Base-by-base conservation (phyloP, 495 filamentous ascomycete genomes). In the Daldinia caldariorum region DNA sequence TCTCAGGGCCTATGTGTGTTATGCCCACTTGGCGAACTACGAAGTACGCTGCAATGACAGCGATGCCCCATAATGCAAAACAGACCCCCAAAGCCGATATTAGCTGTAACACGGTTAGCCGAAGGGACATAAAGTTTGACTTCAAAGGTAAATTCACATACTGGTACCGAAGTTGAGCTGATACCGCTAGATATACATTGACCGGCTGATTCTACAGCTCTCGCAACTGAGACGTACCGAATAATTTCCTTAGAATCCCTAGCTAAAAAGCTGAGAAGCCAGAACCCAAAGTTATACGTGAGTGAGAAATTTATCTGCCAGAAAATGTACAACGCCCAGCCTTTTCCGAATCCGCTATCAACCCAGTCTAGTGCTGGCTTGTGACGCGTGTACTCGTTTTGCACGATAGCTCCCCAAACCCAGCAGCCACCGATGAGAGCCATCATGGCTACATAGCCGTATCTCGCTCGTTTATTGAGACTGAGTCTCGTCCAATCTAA, bases 201-300 rank as follows among this genome's bases (percentile, higher is more conserved):
- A 7, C 69, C 72, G n/a, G 69, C 72, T 10, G 69, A 61, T n/a
- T 74, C 72, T 7, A 66, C 60, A 22, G 69, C 72, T 35, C 72
- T 58, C n/a, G 56, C 64, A 31, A 69, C 51, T 12, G 58, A 64
- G 45, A 70, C 69, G 20, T 63, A 72, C 50, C 69, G 59, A 1
- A 69, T 56, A 0, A 57, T 67, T 22, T 74, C 72, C 18, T 54
- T 61, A 14, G 69, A 58, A 18, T 74, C 64, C 38, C 49, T 74
- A 9, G 69, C 69, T n/a, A 74, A 61, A 51, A 63, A 71, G 4
- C 72, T 50, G 4, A 74, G 65, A 41, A 74, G 49, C 72, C 72
- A 74, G 37, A 72, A 74, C 20, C 72, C 69, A 49, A 64, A 74
- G 38, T 74, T 74, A 38, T 72, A 74, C n/a, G 69, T 66, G 6